phyloP scores from a whole-genome alignment of 2,329 filamentous ascomycete species.

The Colletotrichum endophyticum region DNA sequence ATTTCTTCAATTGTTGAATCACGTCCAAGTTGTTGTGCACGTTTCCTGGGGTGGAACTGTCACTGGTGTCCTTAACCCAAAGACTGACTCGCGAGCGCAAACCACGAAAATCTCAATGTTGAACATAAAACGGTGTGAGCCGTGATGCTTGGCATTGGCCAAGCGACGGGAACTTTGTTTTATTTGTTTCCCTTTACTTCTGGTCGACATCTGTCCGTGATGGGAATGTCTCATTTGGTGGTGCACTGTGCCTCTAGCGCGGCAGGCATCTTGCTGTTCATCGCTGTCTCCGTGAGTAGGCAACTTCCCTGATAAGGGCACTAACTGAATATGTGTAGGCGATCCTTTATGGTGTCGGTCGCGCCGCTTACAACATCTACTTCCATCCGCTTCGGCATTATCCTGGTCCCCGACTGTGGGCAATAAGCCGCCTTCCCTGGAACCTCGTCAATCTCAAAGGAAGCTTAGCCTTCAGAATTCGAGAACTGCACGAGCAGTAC shows the following conservation, averaged over 20 bases:
- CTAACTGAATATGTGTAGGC: neutral
- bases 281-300: neutral
- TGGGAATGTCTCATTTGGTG: neutral
- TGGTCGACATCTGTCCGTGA: neutral
- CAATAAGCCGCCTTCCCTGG: slow-evolving; percentile 42
- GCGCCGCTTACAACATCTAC: slow-evolving; percentile 33
- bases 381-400: slow-evolving; percentile 68
- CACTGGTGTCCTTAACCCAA: neutral
- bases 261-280: neutral
- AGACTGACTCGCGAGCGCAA: neutral
- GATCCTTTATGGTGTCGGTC: neutral
- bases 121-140: neutral
- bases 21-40: neutral
- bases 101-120: neutral
- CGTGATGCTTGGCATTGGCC: neutral
- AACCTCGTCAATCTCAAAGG: slow-evolving; percentile 43
- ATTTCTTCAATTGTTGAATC: neutral
- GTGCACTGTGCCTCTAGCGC: neutral
- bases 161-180: no score
- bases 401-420: slow-evolving; percentile 74
- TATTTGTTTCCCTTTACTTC: neutral
- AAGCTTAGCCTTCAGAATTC: slow-evolving; percentile 46
- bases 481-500: slow-evolving; percentile 37
- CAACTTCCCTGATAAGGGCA: neutral
- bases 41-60: neutral